Base-by-base conservation (phyloP, 495 filamentous ascomycete genomes). In the Corynascus novoguineensis region DNA sequence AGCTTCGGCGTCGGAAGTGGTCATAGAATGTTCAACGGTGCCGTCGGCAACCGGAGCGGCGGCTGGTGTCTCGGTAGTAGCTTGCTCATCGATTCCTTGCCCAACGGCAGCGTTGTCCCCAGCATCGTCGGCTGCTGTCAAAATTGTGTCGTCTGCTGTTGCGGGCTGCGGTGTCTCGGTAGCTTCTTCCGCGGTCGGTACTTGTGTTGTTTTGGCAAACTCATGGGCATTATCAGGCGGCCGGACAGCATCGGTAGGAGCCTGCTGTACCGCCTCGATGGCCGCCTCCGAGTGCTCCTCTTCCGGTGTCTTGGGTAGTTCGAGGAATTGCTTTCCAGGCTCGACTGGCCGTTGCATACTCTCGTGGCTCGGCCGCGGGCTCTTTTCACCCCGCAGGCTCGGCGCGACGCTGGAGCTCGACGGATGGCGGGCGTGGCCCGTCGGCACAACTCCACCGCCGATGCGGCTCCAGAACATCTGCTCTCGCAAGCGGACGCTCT, bases 391-490 rank as follows among this genome's bases (percentile, higher is more conserved):
- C 1, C 54, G 62, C 45, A 64, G 53, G 48, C 64, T 71, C 6
- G 61, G 63, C 14, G 60, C 58, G 8, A 46, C 44, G 41, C 62
- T 69, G 5, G 40, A 59, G 24, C 41, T 65, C 21, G 57, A 50
- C 10, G 46, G 59, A 8, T 62, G 54, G 34, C 44, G 60, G 15
- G 35, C 27, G 35, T 74, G 68, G 41, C 71, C 46, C 12, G 41
- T 41, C 0, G 91, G 92, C 42, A 97, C 74, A 4, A 97, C 88
- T 17, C 92, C 92, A 15, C 87, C 92, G 15, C 92, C 92, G 44
- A 97, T 82, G 27, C 93, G 76, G 44, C 86, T 84, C 93, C 93
- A 98, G 66, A 98, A 98, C 86, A 97, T 95, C 58, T 90, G 80
- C 67, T 98, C 93, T 42, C 93, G 78, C 48, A 97, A 73, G 19